Base-by-base conservation (phyloP, 2,329 filamentous ascomycete genomes). In the Ascochyta pisi region DNA sequence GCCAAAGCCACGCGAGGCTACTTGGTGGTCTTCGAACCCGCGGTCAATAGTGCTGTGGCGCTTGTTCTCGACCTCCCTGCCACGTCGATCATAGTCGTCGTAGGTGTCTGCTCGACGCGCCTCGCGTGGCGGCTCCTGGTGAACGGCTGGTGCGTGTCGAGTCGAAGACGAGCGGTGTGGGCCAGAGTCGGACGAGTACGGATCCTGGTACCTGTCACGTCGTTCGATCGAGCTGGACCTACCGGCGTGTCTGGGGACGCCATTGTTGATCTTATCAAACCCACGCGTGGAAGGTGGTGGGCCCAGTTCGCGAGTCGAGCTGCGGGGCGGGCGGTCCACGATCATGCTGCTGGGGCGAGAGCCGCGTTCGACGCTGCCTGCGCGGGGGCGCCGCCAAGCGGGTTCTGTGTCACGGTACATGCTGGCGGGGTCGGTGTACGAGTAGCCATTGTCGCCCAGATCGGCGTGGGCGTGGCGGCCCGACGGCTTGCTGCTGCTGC, bases 281-380 rank as follows among this genome's bases (percentile, higher is more conserved):
- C 87, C 89, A 63, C 88, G 81, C 3, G 86, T 90, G 5, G 87
- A 85, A 4, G 88, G 88, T 9, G 90, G 89, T 2, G 89, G 89
- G 15, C 72, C 72, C 2, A 73, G 66, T 43, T 75, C 74, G 31
- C 74, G 69, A 16, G 64, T 58, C n/a, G 73, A 77, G 42, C 42
- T 75, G 63, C 71, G 77, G 16, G 65, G 65, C 45, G 57, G 72
- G 40, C 63, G 75, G 31, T 77, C 75, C 35, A 77, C 62, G 8
- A 80, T 64, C 69, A 81, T 71, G 67, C 79, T 82, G 37, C 71
- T 70, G 12, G 80, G 79, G n/a, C 80, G 76, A 23, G 69, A 61
- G 40, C 76, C 71, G 22, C 78, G 75, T 50, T 82, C 81, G 13
- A 80, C 58, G 57, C 80, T 82, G 49, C 78, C 78, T n/a, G 69